These are phyloP conservation scores for Fonsecaea nubica DNA, from an alignment of 2,329 filamentous ascomycete genomes.

Conservation along the genomic window DNA sequence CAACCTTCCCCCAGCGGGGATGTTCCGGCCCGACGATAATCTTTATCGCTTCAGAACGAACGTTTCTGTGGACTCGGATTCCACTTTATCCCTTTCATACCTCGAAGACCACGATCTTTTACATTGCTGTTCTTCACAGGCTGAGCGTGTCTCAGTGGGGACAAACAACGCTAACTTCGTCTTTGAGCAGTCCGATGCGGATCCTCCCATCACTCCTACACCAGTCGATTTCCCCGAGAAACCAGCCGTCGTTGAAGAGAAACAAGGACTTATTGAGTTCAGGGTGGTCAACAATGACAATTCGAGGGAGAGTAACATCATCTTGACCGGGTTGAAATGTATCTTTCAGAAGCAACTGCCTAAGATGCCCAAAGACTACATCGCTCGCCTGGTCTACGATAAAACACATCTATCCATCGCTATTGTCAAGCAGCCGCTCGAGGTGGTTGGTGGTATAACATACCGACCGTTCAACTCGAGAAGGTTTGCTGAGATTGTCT, in stretches of 20 bases:
- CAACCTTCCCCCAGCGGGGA: background rate
- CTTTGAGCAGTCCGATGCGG: conserved; percentile 40
- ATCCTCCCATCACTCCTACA: conserved; percentile 62
- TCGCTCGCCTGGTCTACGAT: conserved; percentile 95
- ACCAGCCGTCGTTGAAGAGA: conserved; percentile 91
- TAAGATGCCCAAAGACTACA: conserved; percentile 99
- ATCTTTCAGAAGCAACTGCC: conserved; percentile 98
- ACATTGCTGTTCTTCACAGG: background rate
- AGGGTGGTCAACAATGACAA: conserved; percentile 98
- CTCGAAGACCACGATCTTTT: conserved; percentile 5
- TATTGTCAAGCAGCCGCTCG: conserved; percentile 93
- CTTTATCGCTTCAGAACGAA: conserved; percentile 25
- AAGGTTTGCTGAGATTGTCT: conserved; percentile 96
- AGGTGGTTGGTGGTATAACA: conserved; percentile 93
- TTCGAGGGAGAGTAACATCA: conserved; percentile 84
- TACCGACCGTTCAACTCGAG: conserved; percentile 92
- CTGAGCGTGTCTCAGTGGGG: conserved; percentile 4
- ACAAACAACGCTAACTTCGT: conserved; percentile 18
- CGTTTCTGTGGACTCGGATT: conserved; percentile 21
- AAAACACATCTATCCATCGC: conserved; percentile 94
- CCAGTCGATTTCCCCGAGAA: conserved; percentile 90
- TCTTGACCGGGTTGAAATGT: conserved; percentile 93
- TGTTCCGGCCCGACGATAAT: conserved; percentile 25
- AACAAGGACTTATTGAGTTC: conserved; percentile 93
- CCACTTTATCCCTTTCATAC: conserved; percentile 18